phyloP scores from a whole-genome alignment of 352 stramenopile species.

The Blastocystis sp. region DNA sequence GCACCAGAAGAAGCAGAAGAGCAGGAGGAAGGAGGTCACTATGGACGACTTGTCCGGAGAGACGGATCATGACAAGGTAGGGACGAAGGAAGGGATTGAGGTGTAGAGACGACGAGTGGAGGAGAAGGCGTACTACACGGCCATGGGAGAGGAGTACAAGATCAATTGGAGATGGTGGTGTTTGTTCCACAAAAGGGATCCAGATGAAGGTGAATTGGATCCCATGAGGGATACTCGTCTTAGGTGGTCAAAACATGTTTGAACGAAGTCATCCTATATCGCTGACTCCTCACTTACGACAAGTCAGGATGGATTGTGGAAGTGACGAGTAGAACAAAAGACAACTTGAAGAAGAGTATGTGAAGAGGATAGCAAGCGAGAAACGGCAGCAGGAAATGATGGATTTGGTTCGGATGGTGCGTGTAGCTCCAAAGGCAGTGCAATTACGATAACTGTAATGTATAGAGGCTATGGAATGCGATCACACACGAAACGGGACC shows the following conservation, averaged over 20 bases:
- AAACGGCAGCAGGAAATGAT: neutral
- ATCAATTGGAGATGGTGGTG: slow-evolving; percentile 58
- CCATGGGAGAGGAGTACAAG: slow-evolving; percentile 61
- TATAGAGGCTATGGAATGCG: neutral
- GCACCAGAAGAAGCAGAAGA: slow-evolving; percentile 65
- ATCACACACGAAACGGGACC: neutral
- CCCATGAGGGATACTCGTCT: neutral
- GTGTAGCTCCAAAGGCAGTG: neutral
- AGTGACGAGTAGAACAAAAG: neutral
- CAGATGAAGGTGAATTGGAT: neutral
- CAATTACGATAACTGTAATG: neutral
- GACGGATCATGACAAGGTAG: slow-evolving; percentile 55
- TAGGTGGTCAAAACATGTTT: neutral
- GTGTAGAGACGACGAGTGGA: slow-evolving; percentile 6
- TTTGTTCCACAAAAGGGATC: slow-evolving; percentile 30
- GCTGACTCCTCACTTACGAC: neutral
- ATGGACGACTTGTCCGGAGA: slow-evolving; percentile 46
- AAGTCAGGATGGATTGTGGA: neutral
- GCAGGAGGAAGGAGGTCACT: neutral
- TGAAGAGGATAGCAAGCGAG: neutral
- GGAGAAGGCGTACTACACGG: slow-evolving; percentile 48
- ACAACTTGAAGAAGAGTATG: neutral
- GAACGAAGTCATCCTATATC: neutral
- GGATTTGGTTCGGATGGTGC: neutral
- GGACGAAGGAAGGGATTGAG: neutral